Evolutionary conservation across 225 moss, liverwort and hornwort genomes (phyloP), one percentile per base, ranked within the genome.

Genomic region (Takakia lepidozioides): DNA sequence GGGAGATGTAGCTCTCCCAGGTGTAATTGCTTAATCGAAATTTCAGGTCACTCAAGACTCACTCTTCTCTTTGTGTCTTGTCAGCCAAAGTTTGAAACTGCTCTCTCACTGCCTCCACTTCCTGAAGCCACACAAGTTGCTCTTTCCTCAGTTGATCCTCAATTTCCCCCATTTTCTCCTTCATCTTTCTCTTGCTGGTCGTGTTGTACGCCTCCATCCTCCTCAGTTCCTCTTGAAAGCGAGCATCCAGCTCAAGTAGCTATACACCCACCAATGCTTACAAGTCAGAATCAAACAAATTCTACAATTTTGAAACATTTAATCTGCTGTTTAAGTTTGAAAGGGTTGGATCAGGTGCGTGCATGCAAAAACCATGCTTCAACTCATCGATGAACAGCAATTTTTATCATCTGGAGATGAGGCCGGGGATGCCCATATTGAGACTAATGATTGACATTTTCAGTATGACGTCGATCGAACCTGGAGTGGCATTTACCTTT

Each of bases 71-170:
- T 16, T 43, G 7, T 8, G 16, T 43, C 9, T 43, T n/a, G 8
- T 43, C 18, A 43, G 43, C 43, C n/a, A 43, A 43, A 7, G 43
- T 43, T 21, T 16, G 43, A 16, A 43, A 70, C 29, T 74, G 79
- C 42, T 74, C 63, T 19, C 70, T 48, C 34, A 70, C 74, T 2
- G 59, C 56, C 38, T 74, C 79, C n/a, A 79, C 57, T 60, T 70
- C 65, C 21, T 79, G 74, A 25, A 79, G 62, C 57, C 63, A 63
- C 44, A 70, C 56, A 39, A 79, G 53, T 40, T 70, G 59, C 20
- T 70, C 36, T 29, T 63, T 62, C 29, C 60, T 65, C 30, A 74
- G 56, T 9, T 19, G 41, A 2, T 29, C 54, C 48, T 74, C 79
- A 15, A 74, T 74, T 23, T 48, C 22, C 26, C 37, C 28, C 66